A percentile compares a stretch with the other conserved stretches of the same genome.
Evolutionary conservation across 805 yeast species (phyloP).

Genomic region (Sugiyamaella floridensis): DNA sequence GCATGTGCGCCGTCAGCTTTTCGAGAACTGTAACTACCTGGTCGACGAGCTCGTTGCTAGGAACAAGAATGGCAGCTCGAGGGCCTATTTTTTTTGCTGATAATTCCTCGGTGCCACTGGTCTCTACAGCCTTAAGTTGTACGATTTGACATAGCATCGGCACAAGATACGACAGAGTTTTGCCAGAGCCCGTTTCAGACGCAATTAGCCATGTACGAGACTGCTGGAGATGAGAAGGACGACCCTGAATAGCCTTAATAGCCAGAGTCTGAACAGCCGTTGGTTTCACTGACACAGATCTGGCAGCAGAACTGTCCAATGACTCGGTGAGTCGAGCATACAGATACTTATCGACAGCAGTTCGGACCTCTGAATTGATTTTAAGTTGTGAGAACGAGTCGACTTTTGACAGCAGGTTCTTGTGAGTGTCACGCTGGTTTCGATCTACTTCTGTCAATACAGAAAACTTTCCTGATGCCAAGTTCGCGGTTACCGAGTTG

Average conservation of each 20-base stretch:
- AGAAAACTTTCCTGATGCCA: constrained; percentile 21
- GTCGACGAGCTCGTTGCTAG: constrained; percentile 81
- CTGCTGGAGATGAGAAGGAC: constrained; percentile 20
- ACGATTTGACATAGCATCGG: constrained; percentile 66
- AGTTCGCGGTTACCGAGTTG: constrained; percentile 7
- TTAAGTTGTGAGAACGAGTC: constrained; percentile 59
- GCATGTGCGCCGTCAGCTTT: constrained; percentile 10
- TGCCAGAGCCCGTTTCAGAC: constrained; percentile 96
- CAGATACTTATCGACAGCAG: constrained; percentile 45
- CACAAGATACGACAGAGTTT: constrained; percentile 84
- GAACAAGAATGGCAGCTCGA: constrained; percentile 64
- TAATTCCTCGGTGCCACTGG: too few species aligned
- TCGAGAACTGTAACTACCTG: constrained; percentile 54
- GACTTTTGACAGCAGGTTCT: constrained; percentile 44
- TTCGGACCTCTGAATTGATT: constrained; percentile 60
- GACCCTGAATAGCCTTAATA: constrained; percentile 46
- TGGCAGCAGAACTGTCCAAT: not conserved
- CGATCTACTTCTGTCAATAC: constrained; percentile 22
- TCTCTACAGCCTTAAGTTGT: constrained; percentile 39
- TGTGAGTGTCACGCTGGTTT: constrained; percentile 25
- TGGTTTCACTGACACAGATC: constrained; percentile 36
- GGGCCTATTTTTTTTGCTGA: not conserved
- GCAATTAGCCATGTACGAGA: constrained; percentile 70
- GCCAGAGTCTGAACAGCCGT: constrained; percentile 82
- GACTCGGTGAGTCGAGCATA: not conserved